phyloP scores from a whole-genome alignment of 1,284 basidiomycete genomes.

The Naganishia albida region DNA sequence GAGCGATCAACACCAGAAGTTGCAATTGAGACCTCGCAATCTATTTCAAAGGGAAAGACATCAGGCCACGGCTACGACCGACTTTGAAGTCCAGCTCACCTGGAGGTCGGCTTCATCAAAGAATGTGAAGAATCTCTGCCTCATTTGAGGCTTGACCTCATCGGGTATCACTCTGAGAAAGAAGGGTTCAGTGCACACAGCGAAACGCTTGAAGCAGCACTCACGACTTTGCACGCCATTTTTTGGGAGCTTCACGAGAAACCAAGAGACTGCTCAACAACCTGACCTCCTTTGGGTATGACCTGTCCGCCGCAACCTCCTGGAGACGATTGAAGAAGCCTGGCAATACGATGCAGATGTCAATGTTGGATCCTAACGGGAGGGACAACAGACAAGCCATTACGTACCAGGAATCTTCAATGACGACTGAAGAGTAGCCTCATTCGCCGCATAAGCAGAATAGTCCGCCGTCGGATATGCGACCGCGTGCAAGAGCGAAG shows the following conservation, averaged over 20 bases:
- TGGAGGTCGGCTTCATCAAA: conserved; percentile 50
- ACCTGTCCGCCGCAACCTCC: conserved; percentile 43
- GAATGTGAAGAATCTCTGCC: conserved; percentile 50
- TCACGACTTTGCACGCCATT: conserved; percentile 52
- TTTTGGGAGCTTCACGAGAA: conserved; percentile 50
- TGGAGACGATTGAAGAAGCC: conserved; percentile 51
- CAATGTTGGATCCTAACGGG: neutral
- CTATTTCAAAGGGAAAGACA: conserved; percentile 34
- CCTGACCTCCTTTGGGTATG: conserved; percentile 44
- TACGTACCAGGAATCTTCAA: conserved; percentile 25
- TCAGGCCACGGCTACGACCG: neutral
- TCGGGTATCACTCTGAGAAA: conserved; percentile 47
- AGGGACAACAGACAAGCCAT: no score
- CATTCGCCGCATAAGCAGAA: conserved; percentile 13
- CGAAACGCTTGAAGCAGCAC: conserved; percentile 11
- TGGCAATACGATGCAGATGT: conserved; percentile 15
- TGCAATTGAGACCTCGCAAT: conserved; percentile 52
- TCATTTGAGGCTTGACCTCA: conserved; percentile 46
- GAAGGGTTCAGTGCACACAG: neutral
- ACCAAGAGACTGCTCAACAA: conserved; percentile 50
- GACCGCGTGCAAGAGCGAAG: conserved; percentile 9
- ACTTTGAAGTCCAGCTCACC: conserved; percentile 25
- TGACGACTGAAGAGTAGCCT: conserved; percentile 25
- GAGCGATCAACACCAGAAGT: conserved; percentile 49
- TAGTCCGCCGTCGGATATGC: conserved; percentile 17